Evolutionary conservation across 331 rosid species (phyloP).

Genomic region (Acacia pycnantha): DNA sequence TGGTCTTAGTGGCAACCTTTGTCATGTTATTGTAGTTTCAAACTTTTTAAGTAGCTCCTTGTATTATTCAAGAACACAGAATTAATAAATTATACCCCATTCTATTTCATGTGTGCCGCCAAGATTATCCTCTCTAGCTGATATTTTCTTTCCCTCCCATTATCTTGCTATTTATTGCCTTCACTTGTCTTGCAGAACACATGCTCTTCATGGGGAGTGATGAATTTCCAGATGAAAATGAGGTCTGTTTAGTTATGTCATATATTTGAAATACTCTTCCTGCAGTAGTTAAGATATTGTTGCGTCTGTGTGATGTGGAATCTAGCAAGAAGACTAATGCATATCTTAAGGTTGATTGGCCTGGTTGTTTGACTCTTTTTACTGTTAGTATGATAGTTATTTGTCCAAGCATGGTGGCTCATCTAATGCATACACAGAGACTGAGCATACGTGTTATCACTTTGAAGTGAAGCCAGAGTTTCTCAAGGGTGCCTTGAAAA

Average conservation of each 20-base stretch:
- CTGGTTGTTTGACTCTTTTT: slow-evolving; percentile 39
- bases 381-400: slow-evolving; percentile 87
- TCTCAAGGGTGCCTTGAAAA: slow-evolving; percentile 84
- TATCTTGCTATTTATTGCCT: background rate
- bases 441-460: slow-evolving; percentile 90
- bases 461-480: slow-evolving; percentile 90
- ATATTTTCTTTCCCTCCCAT: background rate
- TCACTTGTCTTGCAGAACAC: slow-evolving; percentile 68
- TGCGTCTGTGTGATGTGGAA: background rate
- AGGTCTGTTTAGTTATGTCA: slow-evolving; percentile 58
- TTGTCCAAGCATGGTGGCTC: slow-evolving; percentile 97
- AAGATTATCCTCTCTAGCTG: background rate
- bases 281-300: background rate
- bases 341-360: slow-evolving; percentile 24
- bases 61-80: background rate
- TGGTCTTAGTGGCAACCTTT: background rate
- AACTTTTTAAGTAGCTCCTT: background rate
- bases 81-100: background rate
- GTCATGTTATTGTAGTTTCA: background rate
- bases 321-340: background rate
- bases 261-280: slow-evolving; percentile 5
- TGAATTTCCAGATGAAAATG: slow-evolving; percentile 93
- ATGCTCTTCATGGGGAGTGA: slow-evolving; percentile 99
- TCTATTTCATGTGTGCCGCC: background rate
- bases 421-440: slow-evolving; percentile 89